phyloP scores from a whole-genome alignment of 1,284 basidiomycete species.

The Apiotrichum siamense region DNA sequence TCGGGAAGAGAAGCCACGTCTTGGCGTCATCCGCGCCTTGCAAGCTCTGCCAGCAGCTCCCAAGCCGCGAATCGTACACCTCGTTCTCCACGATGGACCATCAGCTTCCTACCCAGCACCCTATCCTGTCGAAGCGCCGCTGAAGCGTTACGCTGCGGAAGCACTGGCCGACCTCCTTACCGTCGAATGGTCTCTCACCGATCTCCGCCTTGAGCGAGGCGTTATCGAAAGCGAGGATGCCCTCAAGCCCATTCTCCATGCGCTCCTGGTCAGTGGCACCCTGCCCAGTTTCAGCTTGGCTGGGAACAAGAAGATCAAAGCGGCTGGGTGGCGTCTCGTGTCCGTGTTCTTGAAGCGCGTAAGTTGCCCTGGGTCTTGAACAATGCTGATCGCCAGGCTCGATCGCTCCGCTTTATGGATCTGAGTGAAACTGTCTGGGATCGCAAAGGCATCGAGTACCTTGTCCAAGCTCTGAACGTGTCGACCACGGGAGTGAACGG shows the following conservation, averaged over 20 bases:
- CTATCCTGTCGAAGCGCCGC: slow-evolving; percentile 49
- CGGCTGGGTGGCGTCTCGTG: slow-evolving; percentile 70
- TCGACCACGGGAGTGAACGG: too few relatives aligned
- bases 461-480: slow-evolving; percentile 63
- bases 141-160: slow-evolving; percentile 63
- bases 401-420: slow-evolving; percentile 73
- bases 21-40: slow-evolving; percentile 62
- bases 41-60: slow-evolving; percentile 48
- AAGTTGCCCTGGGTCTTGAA: slow-evolving; percentile 22
- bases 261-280: slow-evolving; percentile 74
- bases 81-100: slow-evolving; percentile 23
- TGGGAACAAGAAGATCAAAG: slow-evolving; percentile 74
- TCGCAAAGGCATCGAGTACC: slow-evolving; percentile 72
- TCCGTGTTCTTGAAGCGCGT: slow-evolving; percentile 72
- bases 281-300: slow-evolving; percentile 80
- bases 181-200: slow-evolving; percentile 81
- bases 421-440: slow-evolving; percentile 82
- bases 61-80: slow-evolving; percentile 30
- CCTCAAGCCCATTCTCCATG: slow-evolving; percentile 83
- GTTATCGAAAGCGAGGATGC: slow-evolving; percentile 70
- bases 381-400: slow-evolving; percentile 52
- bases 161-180: slow-evolving; percentile 81
- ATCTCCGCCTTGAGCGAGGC: slow-evolving; percentile 69
- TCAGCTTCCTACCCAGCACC: slow-evolving; percentile 11
- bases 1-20: slow-evolving; percentile 56